Evolutionary conservation across 352 stramenopile genomes (phyloP), one percentile per base, ranked within the genome.

Genomic region (Thalassiosira hispida): DNA sequence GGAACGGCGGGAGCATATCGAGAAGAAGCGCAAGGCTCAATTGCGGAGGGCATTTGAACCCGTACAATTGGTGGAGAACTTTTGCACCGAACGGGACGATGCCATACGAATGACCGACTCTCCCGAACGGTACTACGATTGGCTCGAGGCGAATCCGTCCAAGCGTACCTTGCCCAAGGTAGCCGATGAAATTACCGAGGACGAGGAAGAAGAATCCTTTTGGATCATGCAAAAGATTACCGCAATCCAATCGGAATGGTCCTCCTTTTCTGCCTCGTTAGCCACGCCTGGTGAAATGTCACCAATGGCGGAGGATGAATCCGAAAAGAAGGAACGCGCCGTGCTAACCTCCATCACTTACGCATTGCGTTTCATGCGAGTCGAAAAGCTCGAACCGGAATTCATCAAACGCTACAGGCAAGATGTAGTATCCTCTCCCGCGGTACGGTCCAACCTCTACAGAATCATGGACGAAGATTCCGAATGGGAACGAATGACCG

Each of bases 61-160:
- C 12, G 83, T 92, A 1, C 83, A 91, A 63, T 66, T 94, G 1
- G 73, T 94, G 53, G 90, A 94, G 75, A 93, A 94, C 57, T 94
- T 94, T 81, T 92, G 88, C 63, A 94, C 90, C 6, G 88, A 93
- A 53, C 62, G 83, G 5, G 90, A 94, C 78, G 90, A 94, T 72
- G 78, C 90, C 52, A 93, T 93, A 72, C 72, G 90, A 31, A 74
- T 80, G 67, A 73, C 60, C 11, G 87, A 93, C 79, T 73, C 62
- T 38, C 90, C 90, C 0, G 90, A 94, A 77, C 57, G 90, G 27
- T 93, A 84, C 60, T 92, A 91, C 72, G 85, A 92, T 80, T 92
- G 82, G 82, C 59, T 80, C 3, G 70, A 80, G 66, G 59, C 40
- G 20, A 82, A 82, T 59, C 63, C 60, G 77, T 83, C 76, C 35